Base-by-base conservation (phyloP, 768 basidiomycete species). In the Tylopilus intermedius region DNA sequence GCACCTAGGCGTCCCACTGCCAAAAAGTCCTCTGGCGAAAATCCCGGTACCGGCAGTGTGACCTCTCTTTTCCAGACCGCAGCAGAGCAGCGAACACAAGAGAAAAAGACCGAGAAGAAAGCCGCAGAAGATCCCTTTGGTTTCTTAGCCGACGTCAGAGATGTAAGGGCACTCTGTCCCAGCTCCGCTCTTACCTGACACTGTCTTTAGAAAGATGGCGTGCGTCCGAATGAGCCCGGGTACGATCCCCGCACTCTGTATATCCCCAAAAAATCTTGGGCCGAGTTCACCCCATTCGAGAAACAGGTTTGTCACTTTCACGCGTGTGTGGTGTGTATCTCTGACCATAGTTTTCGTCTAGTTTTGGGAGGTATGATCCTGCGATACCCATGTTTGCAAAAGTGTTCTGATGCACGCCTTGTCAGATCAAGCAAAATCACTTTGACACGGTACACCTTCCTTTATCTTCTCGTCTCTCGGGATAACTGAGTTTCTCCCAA, bases 381-480 rank as follows among this genome's bases (percentile, higher is more conserved):
- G 45, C 3, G 13, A 33, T 42, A 45, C 52, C 2, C 13, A 22
- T 37, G 47, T 47, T 21, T 44, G 33, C 37, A 6, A 21, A 49
- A 29, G 39, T 24, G 7, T 37, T 9, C 46, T 49, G 39, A 54
- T 22, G 49, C 65, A 52, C n/a, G 27, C 42, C n/a, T 50, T 39
- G 9, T 75, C 69, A 92, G 79, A 99, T 99, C 75, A 99, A 97
- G 67, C 92, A 95, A 70, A 87, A 94, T 63, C 94, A 98, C 65
- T 97, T 83, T 66, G 96, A 99, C 70, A 99, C 96, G 15, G 88
- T 89, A 61, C 10, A 56, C 67, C 59, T 5, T 40, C 18, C 47
- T 47, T 29, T 14, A 49, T 32, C 22, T 21, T 30, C 30, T 6
- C 15, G 15, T 39, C 5, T 22, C 27, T 68, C 65, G 61, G 49